Evolutionary conservation across 202 grass and related monocot species (phyloP).

Genomic region (Hordeum pubiflorum): DNA sequence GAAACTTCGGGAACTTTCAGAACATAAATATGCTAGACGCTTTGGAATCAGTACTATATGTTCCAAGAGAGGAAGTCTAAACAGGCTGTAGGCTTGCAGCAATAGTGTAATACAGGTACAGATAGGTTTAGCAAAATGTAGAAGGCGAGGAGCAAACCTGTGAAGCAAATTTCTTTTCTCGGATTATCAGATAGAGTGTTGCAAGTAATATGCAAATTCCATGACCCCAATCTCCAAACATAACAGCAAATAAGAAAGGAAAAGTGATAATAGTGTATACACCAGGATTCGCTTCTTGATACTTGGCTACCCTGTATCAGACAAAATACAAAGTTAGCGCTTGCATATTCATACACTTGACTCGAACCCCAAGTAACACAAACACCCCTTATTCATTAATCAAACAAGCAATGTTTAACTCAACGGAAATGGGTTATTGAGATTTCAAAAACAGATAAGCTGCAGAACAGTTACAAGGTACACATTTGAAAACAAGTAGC

Average conservation of each 20-base stretch:
- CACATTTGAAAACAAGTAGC: neutral
- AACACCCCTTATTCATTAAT: neutral
- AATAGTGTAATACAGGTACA: neutral
- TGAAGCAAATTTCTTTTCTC: slow-evolving; percentile 86
- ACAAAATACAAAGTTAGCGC: slow-evolving; percentile 26
- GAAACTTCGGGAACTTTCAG: neutral
- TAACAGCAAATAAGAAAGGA: slow-evolving; percentile 92
- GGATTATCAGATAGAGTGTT: slow-evolving; percentile 56
- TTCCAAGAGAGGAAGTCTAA: slow-evolving; percentile 3
- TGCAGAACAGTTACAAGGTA: neutral
- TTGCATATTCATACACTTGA: slow-evolving; percentile 11
- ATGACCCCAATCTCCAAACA: slow-evolving; percentile 99
- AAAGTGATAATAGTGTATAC: slow-evolving; percentile 91
- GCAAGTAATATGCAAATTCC: slow-evolving; percentile 73
- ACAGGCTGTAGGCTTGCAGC: neutral
- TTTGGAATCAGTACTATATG: neutral
- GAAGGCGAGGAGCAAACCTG: slow-evolving; percentile 43
- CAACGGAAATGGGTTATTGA: neutral
- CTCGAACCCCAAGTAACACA: neutral
- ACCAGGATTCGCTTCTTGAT: slow-evolving; percentile 92
- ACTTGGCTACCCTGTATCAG: slow-evolving; percentile 67
- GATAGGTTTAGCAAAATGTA: slow-evolving; percentile 9
- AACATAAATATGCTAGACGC: neutral
- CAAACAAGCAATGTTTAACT: neutral
- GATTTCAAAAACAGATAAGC: neutral